Evolutionary conservation across 345 rosid genomes (phyloP).

Genomic region (Litchi chinensis): DNA sequence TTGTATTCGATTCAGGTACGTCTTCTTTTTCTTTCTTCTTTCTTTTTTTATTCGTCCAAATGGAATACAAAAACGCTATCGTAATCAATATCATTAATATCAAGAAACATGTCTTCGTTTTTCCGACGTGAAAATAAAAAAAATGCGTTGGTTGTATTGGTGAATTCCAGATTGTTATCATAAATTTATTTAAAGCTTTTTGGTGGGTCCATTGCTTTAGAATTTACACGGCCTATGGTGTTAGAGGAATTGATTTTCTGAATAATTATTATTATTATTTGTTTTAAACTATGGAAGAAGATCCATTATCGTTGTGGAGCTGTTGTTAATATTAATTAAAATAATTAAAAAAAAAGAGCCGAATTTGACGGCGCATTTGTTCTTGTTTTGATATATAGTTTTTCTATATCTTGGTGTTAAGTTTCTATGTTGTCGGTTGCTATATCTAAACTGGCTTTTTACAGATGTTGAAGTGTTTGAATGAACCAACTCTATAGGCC

Average conservation of each 20-base stretch:
- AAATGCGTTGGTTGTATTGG: not conserved
- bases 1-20: constrained; percentile 23
- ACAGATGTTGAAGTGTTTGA: constrained; percentile 21
- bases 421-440: constrained; percentile 41
- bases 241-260: constrained; percentile 5
- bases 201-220: not conserved
- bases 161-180: not conserved
- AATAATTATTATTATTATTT: not conserved
- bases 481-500: not conserved
- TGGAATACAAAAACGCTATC: constrained; percentile 16
- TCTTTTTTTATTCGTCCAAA: not conserved
- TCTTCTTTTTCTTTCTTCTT: not conserved
- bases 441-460: constrained; percentile 9
- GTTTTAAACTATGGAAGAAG: not conserved
- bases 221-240: not conserved
- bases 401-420: constrained; percentile 2
- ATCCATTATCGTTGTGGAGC: constrained; percentile 23
- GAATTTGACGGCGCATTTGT: constrained; percentile 36
- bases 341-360: constrained; percentile 5
- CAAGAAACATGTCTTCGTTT: not conserved
- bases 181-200: not conserved
- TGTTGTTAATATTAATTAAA: not conserved
- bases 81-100: not conserved
- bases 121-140: not conserved
- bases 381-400: not conserved